These are phyloP conservation scores for Tolypocladium cylindrosporum DNA, from an alignment of 2,329 filamentous ascomycete genomes.

Conservation along the genomic window DNA sequence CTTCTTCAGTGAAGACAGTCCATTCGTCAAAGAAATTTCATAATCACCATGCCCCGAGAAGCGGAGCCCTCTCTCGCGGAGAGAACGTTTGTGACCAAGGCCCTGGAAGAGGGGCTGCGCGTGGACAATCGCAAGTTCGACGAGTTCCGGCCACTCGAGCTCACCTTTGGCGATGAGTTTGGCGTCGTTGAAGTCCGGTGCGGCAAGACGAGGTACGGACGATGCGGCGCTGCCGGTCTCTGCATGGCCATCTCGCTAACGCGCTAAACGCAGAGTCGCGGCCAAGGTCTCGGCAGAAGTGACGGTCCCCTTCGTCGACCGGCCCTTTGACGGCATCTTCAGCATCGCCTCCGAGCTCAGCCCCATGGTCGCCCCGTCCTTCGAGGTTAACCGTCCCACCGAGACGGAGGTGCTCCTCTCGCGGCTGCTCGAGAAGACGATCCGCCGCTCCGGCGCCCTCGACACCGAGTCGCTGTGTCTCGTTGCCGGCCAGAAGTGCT, in stretches of 20 bases:
- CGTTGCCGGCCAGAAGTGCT: conserved; percentile 81
- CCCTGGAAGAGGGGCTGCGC: conserved; percentile 69
- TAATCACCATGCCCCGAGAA: conserved; percentile 73
- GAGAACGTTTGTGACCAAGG: conserved; percentile 74
- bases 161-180: conserved; percentile 84
- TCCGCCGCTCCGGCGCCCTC: conserved; percentile 82
- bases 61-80: conserved; percentile 83
- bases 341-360: conserved; percentile 85
- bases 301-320: conserved; percentile 72
- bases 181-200: conserved; percentile 79
- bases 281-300: conserved; percentile 84
- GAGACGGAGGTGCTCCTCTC: conserved; percentile 80
- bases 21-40: not conserved
- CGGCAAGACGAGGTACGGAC: conserved; percentile 73
- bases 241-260: not conserved
- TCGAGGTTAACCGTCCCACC: conserved; percentile 75
- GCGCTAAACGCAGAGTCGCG: conserved; percentile 49
- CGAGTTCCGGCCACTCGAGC: conserved; percentile 64
- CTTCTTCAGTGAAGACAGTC: conserved; percentile 2
- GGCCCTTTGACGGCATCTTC: conserved; percentile 92
- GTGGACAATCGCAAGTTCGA: conserved; percentile 78
- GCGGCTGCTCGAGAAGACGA: conserved; percentile 83
- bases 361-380: conserved; percentile 83
- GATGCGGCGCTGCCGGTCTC: not conserved
- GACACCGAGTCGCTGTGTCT: conserved; percentile 96